Base-by-base conservation (phyloP, 2,329 filamentous ascomycete species). In the Zymoseptoria pseudotritici region DNA sequence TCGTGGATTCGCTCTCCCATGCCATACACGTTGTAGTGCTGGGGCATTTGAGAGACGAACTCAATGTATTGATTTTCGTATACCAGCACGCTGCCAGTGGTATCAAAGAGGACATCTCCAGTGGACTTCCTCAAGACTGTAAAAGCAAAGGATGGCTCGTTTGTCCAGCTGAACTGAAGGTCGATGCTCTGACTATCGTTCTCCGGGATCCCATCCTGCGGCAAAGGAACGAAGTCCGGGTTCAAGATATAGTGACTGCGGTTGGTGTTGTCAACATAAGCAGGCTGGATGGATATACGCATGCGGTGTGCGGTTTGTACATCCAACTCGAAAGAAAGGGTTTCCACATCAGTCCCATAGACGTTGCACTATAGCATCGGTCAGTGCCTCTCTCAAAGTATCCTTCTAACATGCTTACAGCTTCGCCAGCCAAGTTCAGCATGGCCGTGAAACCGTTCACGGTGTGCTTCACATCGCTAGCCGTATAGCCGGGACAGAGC, bases 31-130 rank as follows among this genome's bases (percentile, higher is more conserved):
- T 91, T 91, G 73, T 91, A 91, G 55, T 88, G 82, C 60, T 87
- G 80, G 0, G 88, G 88, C 13, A 91, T 72, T 24, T 79, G 71
- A 19, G 85, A 86, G 4, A 80, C 80, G 65, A 92, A 87, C 67
- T 91, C 89, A 50, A 91, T 82, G 72, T 90, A 92, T 67, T 92
- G 89, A 65, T 91, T 82, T 69, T 91, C 87, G 67, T 84, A 92
- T 0, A 92, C 83, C 13, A 92, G 74, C 10, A 83, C 80, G 2
- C 78, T 83, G 4, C 84, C 85, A 19, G 78, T 74, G 0, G 88
- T 91, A 10, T 83, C 82, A 70, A 91, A 91, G 0, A 92, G 74
- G 0, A 85, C 79, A 69, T 91, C 87, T 0, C 83, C 84, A 72
- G 70, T 85, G 56, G 74, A 87, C 73, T 73, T 79, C 61, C 76